Percentiles rank a stretch among this genome's conserved stretches.
phyloP scores from a whole-genome alignment of 306 rosid genomes.

The Trifolium fragiferum region DNA sequence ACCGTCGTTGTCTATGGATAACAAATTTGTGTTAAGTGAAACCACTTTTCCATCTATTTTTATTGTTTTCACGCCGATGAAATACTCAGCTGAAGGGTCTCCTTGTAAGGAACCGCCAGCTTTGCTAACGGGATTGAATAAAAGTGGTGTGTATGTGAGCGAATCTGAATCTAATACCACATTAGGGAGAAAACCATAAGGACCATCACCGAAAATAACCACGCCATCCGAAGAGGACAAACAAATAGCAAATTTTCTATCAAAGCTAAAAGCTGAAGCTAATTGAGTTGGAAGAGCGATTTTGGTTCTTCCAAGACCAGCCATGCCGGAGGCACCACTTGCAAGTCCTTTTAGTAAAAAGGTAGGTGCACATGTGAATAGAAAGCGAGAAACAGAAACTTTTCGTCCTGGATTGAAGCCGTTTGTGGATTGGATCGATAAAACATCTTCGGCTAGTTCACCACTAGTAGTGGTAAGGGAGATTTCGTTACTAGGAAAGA shows the following conservation, averaged over 20 bases:
- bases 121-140: constrained; percentile 62
- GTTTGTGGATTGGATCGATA: constrained; percentile 55
- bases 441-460: constrained; percentile 53
- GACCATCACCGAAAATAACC: constrained; percentile 59
- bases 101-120: constrained; percentile 56
- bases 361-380: constrained; percentile 61
- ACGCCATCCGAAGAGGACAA: constrained; percentile 49
- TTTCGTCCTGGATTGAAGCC: constrained; percentile 53
- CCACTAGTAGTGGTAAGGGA: constrained; percentile 57
- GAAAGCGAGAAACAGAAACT: constrained; percentile 48
- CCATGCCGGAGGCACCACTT: constrained; percentile 59
- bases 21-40: constrained; percentile 47
- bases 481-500: constrained; percentile 47
- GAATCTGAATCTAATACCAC: constrained; percentile 36
- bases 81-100: constrained; percentile 59
- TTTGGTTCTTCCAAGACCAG: constrained; percentile 60
- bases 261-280: constrained; percentile 65
- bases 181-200: constrained; percentile 56
- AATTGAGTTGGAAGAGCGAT: constrained; percentile 59
- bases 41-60: constrained; percentile 43
- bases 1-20: constrained; percentile 53
- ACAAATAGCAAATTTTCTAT: constrained; percentile 60
- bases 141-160: constrained; percentile 53
- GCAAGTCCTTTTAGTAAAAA: constrained; percentile 55
- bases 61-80: constrained; percentile 59